Evolutionary conservation across 2,329 filamentous ascomycete genomes (phyloP), one percentile per base, ranked within the genome.

Genomic region (Furcasterigmium furcatum): DNA sequence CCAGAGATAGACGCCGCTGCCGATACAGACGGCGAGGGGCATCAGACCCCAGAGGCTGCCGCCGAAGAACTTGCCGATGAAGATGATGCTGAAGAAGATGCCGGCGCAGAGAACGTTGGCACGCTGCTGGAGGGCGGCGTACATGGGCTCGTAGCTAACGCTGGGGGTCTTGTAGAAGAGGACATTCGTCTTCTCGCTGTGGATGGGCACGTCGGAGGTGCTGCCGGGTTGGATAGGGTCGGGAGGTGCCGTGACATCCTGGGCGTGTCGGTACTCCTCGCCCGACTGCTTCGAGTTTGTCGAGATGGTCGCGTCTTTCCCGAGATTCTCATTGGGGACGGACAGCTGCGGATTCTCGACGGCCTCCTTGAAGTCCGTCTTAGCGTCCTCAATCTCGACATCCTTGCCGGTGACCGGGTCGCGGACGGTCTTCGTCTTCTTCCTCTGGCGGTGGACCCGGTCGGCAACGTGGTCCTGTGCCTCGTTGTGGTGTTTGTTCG

Each of bases 151-250:
- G 60, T 90, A 96, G 70, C 85, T 90, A 54, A 96, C 80, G 0
- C 87, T 87, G 0, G 92, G 92, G 0, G 92, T 97, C 14, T 94
- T 92, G 65, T 96, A 92, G 66, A 97, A 97, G 24, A 96, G 77
- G 16, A 97, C 85, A 51, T 96, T 96, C 4, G 94, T 97, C 77
- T 94, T 96, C 62, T 97, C 92, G 58, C 91, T 92, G 60, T 91
- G 88, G 47, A 97, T 95, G 4, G 94, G 94, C 2, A 97, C 91
- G 65, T 97, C 94, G 21, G 89, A 91, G 1, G 92, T 97, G 27
- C 85, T 82, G 20, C 90, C 89, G 46, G 85, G 78, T 14, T 85
- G 84, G 18, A 96, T 74, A 1, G 92, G 92, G 54, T 95, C 91
- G 2, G 92, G 92, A 3, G 92, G 92, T 1, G 92, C 88, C 0